These are phyloP conservation scores for Claviceps arundinis DNA, from an alignment of 2,329 filamentous ascomycete genomes.

Conservation along the genomic window DNA sequence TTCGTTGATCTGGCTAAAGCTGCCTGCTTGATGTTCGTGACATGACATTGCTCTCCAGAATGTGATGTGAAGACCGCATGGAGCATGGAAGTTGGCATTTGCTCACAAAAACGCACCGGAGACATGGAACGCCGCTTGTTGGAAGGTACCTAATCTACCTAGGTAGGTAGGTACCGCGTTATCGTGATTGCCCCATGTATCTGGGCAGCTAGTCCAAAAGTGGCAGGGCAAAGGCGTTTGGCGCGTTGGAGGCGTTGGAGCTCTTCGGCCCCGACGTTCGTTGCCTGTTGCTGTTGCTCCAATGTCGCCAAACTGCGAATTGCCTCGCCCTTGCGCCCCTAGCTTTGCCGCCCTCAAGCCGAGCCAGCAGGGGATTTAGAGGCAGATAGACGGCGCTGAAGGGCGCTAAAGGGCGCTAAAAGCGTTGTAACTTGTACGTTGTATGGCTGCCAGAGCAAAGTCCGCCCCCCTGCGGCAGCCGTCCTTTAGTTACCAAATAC, in stretches of 20 bases:
- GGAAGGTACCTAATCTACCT: too few relatives aligned
- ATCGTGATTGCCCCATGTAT: background rate
- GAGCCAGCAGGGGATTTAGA: background rate
- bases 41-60: too few relatives aligned
- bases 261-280: background rate
- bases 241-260: background rate
- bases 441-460: background rate
- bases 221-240: background rate
- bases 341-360: background rate
- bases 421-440: background rate
- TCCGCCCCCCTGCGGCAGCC: background rate
- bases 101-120: too few relatives aligned
- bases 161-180: too few relatives aligned
- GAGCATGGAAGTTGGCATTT: too few relatives aligned
- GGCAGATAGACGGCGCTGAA: too few relatives aligned
- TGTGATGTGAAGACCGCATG: too few relatives aligned
- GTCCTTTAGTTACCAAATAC: background rate
- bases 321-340: background rate
- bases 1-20: too few relatives aligned
- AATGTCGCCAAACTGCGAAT: background rate
- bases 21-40: too few relatives aligned
- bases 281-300: background rate
- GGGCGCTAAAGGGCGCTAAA: background rate
- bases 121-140: background rate
- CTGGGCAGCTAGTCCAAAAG: background rate